Conservation (phyloP, 2,329 filamentous ascomycete genomes). For the Cadophora gregata region DNA sequence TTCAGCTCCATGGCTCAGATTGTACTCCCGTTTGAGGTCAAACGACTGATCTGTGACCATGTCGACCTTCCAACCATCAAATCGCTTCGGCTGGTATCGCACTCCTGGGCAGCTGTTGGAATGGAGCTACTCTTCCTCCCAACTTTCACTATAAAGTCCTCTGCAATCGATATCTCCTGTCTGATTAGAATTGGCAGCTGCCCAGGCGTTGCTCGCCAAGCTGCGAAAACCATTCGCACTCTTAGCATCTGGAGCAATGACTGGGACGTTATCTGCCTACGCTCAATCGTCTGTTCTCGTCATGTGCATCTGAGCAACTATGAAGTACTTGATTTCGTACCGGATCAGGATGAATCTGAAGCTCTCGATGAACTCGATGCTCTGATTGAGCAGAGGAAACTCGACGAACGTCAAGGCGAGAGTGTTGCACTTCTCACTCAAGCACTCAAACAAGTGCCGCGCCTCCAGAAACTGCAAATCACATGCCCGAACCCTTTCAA, state of each 20-base stretch:
- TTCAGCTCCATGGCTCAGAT: conserved; percentile 17
- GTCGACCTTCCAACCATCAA: conserved; percentile 25
- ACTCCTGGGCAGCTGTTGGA: conserved; percentile 28
- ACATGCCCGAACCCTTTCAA: conserved; percentile 26
- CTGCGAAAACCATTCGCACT: conserved; percentile 25
- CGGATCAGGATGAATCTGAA: conserved; percentile 21
- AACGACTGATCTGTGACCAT: conserved; percentile 27
- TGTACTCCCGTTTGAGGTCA: conserved; percentile 30
- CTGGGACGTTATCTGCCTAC: conserved; percentile 28
- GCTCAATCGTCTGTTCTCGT: conserved; percentile 28
- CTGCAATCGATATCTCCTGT: conserved; percentile 49
- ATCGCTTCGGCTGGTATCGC: conserved; percentile 27
- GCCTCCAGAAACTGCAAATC: conserved; percentile 21
- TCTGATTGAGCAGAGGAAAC: conserved; percentile 19
- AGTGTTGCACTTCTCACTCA: conserved; percentile 6
- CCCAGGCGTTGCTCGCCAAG: conserved; percentile 19
- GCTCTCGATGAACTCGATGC: conserved; percentile 31
- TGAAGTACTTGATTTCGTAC: conserved; percentile 27
- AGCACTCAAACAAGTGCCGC: conserved; percentile 22
- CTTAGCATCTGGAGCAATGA: conserved; percentile 27
- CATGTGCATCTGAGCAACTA: conserved; percentile 23
- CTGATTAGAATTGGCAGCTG: conserved; percentile 24
- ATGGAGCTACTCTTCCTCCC: conserved; percentile 45
- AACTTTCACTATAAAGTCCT: conserved; percentile 54
- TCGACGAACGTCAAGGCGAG: conserved; percentile 16